These are phyloP conservation scores for Ophiostoma pallidulum DNA, from an alignment of 2,329 filamentous ascomycete genomes.

Conservation along the genomic window DNA sequence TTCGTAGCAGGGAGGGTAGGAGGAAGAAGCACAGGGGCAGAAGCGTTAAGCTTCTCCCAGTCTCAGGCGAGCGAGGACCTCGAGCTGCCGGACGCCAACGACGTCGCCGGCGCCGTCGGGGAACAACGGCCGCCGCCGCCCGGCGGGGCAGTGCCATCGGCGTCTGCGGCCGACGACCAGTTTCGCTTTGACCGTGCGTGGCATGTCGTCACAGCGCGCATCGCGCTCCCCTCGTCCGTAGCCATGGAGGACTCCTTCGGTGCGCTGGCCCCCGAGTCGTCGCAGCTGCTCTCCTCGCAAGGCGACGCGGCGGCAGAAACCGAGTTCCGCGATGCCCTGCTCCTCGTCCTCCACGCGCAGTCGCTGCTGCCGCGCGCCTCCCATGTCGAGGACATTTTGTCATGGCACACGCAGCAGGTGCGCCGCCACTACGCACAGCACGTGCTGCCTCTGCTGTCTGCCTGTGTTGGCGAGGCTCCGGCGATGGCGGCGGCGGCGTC, in stretches of 20 bases:
- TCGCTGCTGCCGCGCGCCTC: slow-evolving; percentile 37
- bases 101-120: background rate
- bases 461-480: slow-evolving; percentile 25
- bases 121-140: no score
- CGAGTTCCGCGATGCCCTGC: slow-evolving; percentile 42
- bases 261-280: slow-evolving; percentile 33
- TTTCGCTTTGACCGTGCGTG: slow-evolving; percentile 52
- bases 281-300: slow-evolving; percentile 27
- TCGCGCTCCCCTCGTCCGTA: slow-evolving; percentile 47
- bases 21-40: background rate
- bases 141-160: no score
- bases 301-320: slow-evolving; percentile 27
- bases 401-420: slow-evolving; percentile 53
- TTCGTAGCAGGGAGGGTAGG: no score
- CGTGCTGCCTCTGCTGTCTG: slow-evolving; percentile 46
- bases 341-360: slow-evolving; percentile 42
- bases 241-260: slow-evolving; percentile 47
- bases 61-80: slow-evolving; percentile 15
- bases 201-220: slow-evolving; percentile 49
- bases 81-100: slow-evolving; percentile 12
- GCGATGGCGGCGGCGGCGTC: background rate
- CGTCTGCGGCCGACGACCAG: slow-evolving; percentile 36
- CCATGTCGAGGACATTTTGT: slow-evolving; percentile 46
- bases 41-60: background rate
- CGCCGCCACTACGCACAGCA: slow-evolving; percentile 51